Evolutionary conservation across 306 rosid species (phyloP).

Genomic region (Alnus glutinosa): DNA sequence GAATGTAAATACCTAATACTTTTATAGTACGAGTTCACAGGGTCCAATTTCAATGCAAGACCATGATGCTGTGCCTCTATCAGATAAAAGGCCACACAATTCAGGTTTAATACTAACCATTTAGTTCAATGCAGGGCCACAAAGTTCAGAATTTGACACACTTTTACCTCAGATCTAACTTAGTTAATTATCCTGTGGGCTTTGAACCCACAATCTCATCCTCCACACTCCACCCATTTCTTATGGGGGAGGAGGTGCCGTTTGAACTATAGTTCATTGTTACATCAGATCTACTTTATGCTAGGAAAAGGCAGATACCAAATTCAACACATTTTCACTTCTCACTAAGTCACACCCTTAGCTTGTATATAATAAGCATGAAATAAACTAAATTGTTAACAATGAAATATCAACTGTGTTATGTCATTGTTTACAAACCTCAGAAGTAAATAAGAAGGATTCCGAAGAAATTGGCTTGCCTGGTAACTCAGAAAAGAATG

Average conservation of each 20-base stretch:
- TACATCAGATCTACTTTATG: not conserved
- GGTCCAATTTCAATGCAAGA: no score
- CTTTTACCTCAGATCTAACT: not conserved
- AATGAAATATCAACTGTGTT: conserved; percentile 2
- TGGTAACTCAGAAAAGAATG: conserved; percentile 34
- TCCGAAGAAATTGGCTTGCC: conserved; percentile 37
- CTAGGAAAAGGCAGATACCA: not conserved
- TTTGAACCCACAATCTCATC: not conserved
- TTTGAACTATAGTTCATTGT: not conserved
- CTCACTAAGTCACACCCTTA: not conserved
- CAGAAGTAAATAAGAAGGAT: conserved; percentile 43
- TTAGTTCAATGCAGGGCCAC: no score
- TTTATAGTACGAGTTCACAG: not conserved
- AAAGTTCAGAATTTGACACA: not conserved
- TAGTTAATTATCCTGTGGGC: not conserved
- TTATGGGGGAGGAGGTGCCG: not conserved
- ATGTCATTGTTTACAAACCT: conserved; percentile 33
- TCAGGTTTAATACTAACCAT: not conserved
- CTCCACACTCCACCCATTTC: not conserved
- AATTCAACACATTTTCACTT: not conserved
- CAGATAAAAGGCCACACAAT: not conserved
- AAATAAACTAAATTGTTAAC: not conserved
- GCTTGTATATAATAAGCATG: not conserved
- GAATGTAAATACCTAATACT: not conserved
- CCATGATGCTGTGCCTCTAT: not conserved